phyloP scores from a whole-genome alignment of 2,329 filamentous ascomycete genomes.

The Fusarium oxysporum region DNA sequence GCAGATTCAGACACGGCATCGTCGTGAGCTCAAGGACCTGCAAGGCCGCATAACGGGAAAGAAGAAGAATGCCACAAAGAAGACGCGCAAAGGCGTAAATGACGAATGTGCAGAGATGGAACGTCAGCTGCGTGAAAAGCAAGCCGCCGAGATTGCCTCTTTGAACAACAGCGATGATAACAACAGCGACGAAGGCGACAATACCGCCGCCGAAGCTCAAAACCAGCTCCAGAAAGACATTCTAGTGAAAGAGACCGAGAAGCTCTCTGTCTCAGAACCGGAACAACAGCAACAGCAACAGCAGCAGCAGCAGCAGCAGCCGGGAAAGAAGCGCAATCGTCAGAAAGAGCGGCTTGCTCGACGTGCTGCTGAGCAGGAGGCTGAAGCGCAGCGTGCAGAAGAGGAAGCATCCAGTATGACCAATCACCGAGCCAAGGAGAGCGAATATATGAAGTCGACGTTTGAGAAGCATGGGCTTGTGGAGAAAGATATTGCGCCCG shows the following conservation, averaged over 20 bases:
- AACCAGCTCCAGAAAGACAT: constrained; percentile 20
- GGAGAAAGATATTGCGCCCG: constrained; percentile 85
- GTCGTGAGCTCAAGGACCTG: constrained; percentile 89
- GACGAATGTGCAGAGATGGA: constrained; percentile 81
- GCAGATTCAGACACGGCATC: constrained; percentile 81
- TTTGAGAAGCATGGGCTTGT: constrained; percentile 73
- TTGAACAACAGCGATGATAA: constrained; percentile 48
- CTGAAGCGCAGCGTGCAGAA: constrained; percentile 73
- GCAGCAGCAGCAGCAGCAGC: constrained; percentile 35
- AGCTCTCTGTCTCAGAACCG: constrained; percentile 36
- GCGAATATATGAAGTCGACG: constrained; percentile 74
- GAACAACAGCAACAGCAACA: background rate
- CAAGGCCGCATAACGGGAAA: constrained; percentile 89
- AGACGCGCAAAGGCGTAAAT: constrained; percentile 79
- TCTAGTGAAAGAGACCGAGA: constrained; percentile 36
- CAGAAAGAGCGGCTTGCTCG: constrained; percentile 92
- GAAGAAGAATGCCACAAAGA: constrained; percentile 96
- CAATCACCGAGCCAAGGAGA: constrained; percentile 77
- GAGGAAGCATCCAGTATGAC: constrained; percentile 80
- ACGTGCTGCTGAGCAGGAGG: constrained; percentile 85
- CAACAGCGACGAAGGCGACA: constrained; percentile 25
- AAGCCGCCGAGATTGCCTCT: constrained; percentile 68
- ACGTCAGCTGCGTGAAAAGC: constrained; percentile 72
- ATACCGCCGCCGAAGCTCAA: constrained; percentile 4
- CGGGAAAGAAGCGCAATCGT: constrained; percentile 82